phyloP scores from a whole-genome alignment of 257 asterid species.

The Nicotiana tabacum region DNA sequence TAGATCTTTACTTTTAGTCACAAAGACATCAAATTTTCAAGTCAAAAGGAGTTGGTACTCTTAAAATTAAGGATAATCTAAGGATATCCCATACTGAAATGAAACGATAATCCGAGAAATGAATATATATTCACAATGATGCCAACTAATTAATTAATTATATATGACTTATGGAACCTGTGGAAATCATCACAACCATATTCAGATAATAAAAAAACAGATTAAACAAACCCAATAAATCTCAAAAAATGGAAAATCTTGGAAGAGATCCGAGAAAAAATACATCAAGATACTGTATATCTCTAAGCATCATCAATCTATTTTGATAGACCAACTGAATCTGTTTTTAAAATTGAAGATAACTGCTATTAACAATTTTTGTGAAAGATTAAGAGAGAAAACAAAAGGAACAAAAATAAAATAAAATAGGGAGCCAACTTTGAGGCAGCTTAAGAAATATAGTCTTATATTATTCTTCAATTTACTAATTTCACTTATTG shows the following conservation, averaged over 20 bases:
- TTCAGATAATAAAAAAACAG: not conserved
- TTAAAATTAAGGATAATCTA: not conserved
- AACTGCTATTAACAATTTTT: not conserved
- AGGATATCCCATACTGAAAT: not conserved
- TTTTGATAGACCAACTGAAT: not conserved
- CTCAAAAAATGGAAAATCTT: not conserved
- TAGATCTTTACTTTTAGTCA: not conserved
- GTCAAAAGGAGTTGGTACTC: not conserved
- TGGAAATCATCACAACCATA: not conserved
- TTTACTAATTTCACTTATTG: too few species aligned
- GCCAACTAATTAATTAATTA: not conserved
- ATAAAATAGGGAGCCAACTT: not conserved
- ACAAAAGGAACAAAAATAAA: not conserved
- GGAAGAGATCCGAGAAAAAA: not conserved
- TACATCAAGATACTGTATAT: not conserved
- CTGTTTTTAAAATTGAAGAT: not conserved
- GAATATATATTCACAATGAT: too few species aligned
- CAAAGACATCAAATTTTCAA: not conserved
- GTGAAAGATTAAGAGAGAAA: not conserved
- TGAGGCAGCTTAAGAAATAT: not conserved
- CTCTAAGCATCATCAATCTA: not conserved
- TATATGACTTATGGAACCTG: not conserved
- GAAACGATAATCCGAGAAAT: not conserved
- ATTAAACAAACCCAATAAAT: not conserved
- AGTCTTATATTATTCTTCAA: too few species aligned